A percentile compares a stretch with the other conserved stretches of the same genome.
Evolutionary conservation across 1,139 yeast species (phyloP).

Genomic region (Geotrichum restrictum): DNA sequence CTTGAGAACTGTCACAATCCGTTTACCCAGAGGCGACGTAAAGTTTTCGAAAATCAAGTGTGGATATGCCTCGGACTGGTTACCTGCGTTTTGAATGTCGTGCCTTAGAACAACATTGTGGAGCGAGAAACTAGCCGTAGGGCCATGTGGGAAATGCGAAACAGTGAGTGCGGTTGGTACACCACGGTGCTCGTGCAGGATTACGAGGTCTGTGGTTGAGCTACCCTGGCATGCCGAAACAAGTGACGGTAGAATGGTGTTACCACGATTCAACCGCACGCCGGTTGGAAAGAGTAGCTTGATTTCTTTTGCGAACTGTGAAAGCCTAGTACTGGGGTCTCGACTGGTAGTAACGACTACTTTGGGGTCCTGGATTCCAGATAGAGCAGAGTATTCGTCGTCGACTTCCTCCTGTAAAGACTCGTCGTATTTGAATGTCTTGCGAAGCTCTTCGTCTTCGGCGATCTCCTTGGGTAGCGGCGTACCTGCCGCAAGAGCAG

Average conservation of each 20-base stretch:
- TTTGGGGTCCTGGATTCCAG: constrained; percentile 90
- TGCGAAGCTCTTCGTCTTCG: constrained; percentile 76
- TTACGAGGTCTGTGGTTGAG: constrained; percentile 73
- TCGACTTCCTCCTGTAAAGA: constrained; percentile 54
- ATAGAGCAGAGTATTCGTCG: constrained; percentile 83
- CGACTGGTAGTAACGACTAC: constrained; percentile 90
- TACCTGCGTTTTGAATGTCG: constrained; percentile 82
- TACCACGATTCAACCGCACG: constrained; percentile 88
- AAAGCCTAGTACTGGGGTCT: constrained; percentile 77
- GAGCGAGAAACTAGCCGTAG: constrained; percentile 87
- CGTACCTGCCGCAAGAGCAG: constrained; percentile 88
- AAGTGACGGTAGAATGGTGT: constrained; percentile 76
- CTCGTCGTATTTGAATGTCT: constrained; percentile 82
- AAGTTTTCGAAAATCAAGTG: constrained; percentile 91
- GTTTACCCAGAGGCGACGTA: constrained; percentile 73
- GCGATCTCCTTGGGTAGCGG: constrained; percentile 85
- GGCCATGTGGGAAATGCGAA: constrained; percentile 97
- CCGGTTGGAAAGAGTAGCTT: constrained; percentile 86
- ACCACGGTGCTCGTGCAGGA: constrained; percentile 96
- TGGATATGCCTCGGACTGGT: constrained; percentile 87
- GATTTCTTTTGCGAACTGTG: constrained; percentile 91
- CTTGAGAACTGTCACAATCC: constrained; percentile 76
- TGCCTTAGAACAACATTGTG: constrained; percentile 94
- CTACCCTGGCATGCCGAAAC: constrained; percentile 79
- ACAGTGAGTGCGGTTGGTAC: constrained; percentile 91